Percentiles rank a stretch among this genome's conserved stretches.
Conservation (phyloP, 164 flowering plant genomes). For the Chloranthus sessilifolius region DNA sequence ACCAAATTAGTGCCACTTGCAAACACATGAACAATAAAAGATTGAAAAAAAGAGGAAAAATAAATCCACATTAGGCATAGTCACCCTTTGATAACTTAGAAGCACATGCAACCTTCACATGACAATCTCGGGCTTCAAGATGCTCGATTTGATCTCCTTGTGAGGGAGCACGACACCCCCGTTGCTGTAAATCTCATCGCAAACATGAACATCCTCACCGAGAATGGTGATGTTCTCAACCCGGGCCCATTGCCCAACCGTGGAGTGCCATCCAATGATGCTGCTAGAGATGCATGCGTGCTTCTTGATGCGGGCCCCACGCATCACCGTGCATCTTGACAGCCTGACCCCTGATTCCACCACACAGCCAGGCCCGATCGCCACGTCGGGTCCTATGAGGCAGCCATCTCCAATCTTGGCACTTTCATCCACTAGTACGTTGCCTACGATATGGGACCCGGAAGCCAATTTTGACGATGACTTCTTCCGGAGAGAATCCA, state of each 20-base stretch:
- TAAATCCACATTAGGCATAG: no score
- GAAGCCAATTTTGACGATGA: slow-evolving; percentile 57
- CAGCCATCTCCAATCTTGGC: slow-evolving; percentile 95
- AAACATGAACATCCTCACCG: slow-evolving; percentile 95
- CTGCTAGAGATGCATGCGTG: slow-evolving; percentile 91
- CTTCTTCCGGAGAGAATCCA: slow-evolving; percentile 72
- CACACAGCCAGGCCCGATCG: slow-evolving; percentile 94
- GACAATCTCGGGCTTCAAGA: slow-evolving; percentile 95
- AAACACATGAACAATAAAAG: no score
- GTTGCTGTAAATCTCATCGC: slow-evolving; percentile 93
- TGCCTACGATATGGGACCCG: slow-evolving; percentile 77
- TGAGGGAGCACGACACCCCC: slow-evolving; percentile 97
- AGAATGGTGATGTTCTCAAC: slow-evolving; percentile 98
- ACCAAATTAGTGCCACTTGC: no score
- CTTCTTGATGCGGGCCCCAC: slow-evolving; percentile 84
- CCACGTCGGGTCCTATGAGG: slow-evolving; percentile 94
- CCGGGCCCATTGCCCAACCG: slow-evolving; percentile 97
- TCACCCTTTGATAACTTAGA: no score
- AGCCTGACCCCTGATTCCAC: slow-evolving; percentile 94
- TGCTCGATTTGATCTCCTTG: slow-evolving; percentile 92
- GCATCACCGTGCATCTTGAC: slow-evolving; percentile 91
- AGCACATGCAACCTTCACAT: slow-evolving; percentile 76
- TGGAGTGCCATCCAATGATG: slow-evolving; percentile 97
- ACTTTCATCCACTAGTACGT: slow-evolving; percentile 80
- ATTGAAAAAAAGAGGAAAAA: no score